phyloP scores from a whole-genome alignment of 805 yeast species.

The Saccharomyces mikatae region DNA sequence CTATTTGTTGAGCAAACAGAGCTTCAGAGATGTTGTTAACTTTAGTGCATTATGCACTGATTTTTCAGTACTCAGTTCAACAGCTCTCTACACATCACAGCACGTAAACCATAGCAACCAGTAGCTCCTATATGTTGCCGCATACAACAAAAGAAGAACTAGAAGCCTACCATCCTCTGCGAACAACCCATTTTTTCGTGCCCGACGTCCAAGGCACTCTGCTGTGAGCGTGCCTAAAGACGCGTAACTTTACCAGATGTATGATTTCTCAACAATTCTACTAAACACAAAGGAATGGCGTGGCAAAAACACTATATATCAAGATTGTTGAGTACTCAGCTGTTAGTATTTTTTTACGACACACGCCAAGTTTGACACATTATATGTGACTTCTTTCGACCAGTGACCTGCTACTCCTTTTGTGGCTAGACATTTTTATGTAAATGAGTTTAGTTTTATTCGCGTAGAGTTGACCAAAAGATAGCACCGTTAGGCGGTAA shows the following conservation, averaged over 20 bases:
- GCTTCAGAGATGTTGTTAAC: background rate
- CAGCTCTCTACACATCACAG: background rate
- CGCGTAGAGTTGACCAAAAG: background rate
- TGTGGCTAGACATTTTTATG: background rate
- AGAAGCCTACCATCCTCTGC: background rate
- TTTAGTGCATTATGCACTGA: background rate
- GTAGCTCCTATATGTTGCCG: background rate
- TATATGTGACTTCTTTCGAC: background rate
- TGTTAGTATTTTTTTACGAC: background rate
- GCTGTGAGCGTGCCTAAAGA: background rate
- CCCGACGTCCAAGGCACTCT: background rate
- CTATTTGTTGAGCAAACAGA: background rate
- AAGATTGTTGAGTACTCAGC: background rate
- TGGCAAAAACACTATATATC: background rate
- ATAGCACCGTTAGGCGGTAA: background rate
- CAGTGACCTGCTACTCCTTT: background rate
- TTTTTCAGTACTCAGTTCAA: background rate
- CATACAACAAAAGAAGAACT: background rate
- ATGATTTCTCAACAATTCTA: background rate
- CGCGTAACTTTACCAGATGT: background rate
- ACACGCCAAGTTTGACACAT: background rate
- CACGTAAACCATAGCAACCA: background rate
- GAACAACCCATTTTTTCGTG: background rate
- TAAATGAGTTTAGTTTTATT: background rate
- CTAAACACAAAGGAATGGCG: background rate